A percentile compares a stretch with the other conserved stretches of the same genome.
phyloP scores from a whole-genome alignment of 441 rosid species.

The Cnidoscolus chayamansa region DNA sequence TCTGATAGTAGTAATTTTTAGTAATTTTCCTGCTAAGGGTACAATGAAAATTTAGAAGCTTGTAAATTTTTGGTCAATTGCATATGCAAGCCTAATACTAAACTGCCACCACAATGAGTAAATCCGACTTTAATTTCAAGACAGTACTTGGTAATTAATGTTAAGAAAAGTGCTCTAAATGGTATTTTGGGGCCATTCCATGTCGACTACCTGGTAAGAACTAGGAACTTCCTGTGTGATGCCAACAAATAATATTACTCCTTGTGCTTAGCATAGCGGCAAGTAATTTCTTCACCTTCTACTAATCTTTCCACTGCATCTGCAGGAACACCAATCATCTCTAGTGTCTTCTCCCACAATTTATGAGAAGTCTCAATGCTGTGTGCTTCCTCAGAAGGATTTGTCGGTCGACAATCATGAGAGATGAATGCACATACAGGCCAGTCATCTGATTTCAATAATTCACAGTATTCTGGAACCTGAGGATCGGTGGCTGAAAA shows the following conservation, averaged over 20 bases:
- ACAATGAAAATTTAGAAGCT: no score
- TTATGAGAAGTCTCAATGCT: slow-evolving; percentile 53
- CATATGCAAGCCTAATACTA: background rate
- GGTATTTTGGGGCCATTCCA: background rate
- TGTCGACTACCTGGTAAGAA: background rate
- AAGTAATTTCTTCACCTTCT: slow-evolving; percentile 60
- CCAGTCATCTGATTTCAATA: slow-evolving; percentile 76
- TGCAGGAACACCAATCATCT: slow-evolving; percentile 72
- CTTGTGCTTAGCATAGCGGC: slow-evolving; percentile 50
- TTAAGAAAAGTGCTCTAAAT: background rate
- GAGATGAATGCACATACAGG: slow-evolving; percentile 90
- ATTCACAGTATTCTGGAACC: slow-evolving; percentile 81
- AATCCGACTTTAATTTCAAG: background rate
- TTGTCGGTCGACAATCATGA: slow-evolving; percentile 85
- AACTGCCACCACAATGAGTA: background rate
- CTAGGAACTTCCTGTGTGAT: background rate
- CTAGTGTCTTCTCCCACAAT: slow-evolving; percentile 90
- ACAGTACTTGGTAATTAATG: background rate
- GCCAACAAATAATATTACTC: slow-evolving; percentile 27
- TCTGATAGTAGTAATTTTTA: no score
- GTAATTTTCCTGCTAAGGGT: no score
- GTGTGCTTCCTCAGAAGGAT: slow-evolving; percentile 94
- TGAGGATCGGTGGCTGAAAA: slow-evolving; percentile 95
- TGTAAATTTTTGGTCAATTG: no score
- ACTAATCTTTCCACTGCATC: slow-evolving; percentile 75